These are phyloP conservation scores for Rhizopogon salebrosus DNA, from an alignment of 768 basidiomycete species.

Conservation along the genomic window DNA sequence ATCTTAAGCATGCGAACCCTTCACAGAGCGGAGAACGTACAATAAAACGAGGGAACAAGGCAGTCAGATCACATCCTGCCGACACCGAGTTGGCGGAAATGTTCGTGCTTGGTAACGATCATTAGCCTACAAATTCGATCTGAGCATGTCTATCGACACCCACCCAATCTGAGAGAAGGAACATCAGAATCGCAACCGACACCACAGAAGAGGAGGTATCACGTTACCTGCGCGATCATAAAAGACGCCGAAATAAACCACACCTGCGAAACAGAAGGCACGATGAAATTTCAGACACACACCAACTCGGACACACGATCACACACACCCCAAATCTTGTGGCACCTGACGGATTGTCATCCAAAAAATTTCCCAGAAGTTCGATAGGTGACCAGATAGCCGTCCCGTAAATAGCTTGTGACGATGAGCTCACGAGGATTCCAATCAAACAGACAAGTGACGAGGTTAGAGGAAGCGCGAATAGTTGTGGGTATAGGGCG, in stretches of 20 bases:
- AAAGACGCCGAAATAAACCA: conserved; percentile 80
- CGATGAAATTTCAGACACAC: background rate
- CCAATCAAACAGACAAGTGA: conserved; percentile 74
- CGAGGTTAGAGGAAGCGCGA: conserved; percentile 70
- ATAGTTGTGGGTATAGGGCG: conserved; percentile 59
- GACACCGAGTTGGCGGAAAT: conserved; percentile 81
- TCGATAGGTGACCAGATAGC: conserved; percentile 79
- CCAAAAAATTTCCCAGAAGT: conserved; percentile 62
- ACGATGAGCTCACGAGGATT: conserved; percentile 77
- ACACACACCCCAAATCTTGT: conserved; percentile 59
- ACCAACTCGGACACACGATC: background rate
- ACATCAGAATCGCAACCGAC: background rate
- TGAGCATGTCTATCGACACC: conserved; percentile 11
- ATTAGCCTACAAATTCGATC: conserved; percentile 3
- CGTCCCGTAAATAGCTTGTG: conserved; percentile 68
- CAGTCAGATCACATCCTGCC: conserved; percentile 79
- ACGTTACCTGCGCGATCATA: conserved; percentile 64
- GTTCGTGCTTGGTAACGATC: conserved; percentile 48
- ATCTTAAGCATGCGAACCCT: background rate
- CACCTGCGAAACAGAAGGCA: conserved; percentile 34
- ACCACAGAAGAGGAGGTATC: background rate
- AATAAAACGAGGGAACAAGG: conserved; percentile 72
- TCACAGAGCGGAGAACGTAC: conserved; percentile 27
- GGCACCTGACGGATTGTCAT: conserved; percentile 53
- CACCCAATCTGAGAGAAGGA: conserved; percentile 21